These are phyloP conservation scores for Pisolithus thermaeus DNA, from an alignment of 1,284 basidiomycete species.

Conservation along the genomic window DNA sequence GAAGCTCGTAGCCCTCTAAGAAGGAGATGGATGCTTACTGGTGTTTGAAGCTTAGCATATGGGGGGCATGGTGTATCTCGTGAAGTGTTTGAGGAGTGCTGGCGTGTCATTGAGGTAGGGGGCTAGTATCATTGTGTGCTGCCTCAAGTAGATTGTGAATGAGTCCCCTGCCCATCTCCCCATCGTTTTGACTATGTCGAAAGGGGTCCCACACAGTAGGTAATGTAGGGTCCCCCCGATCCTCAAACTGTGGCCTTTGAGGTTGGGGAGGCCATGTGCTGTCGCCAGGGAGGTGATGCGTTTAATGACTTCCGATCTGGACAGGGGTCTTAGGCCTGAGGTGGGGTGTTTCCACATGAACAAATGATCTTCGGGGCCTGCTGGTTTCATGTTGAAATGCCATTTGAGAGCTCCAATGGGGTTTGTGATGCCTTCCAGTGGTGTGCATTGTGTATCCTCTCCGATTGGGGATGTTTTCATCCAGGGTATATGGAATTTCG, in stretches of 20 bases:
- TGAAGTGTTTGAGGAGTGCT: neutral
- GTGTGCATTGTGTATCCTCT: slow-evolving; percentile 12
- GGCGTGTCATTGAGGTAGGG: slow-evolving; percentile 1
- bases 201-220: slow-evolving; percentile 3
- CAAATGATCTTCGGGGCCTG: neutral
- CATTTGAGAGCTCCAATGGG: neutral
- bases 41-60: too few relatives aligned
- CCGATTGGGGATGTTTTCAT: slow-evolving; percentile 18
- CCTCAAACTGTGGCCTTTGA: slow-evolving; percentile 8
- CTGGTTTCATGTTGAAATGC: slow-evolving; percentile 3
- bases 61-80: neutral
- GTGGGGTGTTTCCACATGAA: slow-evolving; percentile 6
- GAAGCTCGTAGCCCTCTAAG: too few relatives aligned
- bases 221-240: slow-evolving; percentile 6
- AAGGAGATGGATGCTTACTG: too few relatives aligned
- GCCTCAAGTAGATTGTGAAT: neutral
- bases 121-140: slow-evolving; percentile 3
- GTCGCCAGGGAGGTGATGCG: neutral
- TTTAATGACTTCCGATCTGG: slow-evolving; percentile 3
- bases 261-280: neutral
- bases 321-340: neutral
- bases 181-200: slow-evolving; percentile 2
- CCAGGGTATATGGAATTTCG: neutral
- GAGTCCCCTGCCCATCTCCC: slow-evolving; percentile 4
- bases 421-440: neutral